Evolutionary conservation across 2,329 filamentous ascomycete genomes (phyloP).

Genomic region (Monosporascus cannonballus): DNA sequence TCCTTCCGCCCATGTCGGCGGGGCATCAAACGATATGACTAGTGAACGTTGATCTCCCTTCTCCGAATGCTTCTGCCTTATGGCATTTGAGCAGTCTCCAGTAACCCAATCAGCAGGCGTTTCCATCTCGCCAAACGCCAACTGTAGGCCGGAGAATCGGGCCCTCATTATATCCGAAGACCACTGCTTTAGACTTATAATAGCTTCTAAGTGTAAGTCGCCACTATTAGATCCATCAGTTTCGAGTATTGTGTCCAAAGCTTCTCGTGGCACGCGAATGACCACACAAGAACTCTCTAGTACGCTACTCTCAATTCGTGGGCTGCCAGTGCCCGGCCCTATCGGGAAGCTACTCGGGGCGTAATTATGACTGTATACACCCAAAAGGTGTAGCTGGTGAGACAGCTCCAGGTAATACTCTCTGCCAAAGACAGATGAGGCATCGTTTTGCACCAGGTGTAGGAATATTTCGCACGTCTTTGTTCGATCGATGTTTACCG

Average conservation of each 20-base stretch:
- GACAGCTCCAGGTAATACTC: conserved; percentile 30
- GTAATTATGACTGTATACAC: conserved; percentile 13
- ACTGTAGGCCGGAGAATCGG: conserved; percentile 32
- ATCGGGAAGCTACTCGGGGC: neutral
- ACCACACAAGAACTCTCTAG: conserved; percentile 23
- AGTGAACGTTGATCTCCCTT: conserved; percentile 24
- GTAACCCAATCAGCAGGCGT: conserved; percentile 15
- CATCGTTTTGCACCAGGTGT: neutral
- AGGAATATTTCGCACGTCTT: neutral
- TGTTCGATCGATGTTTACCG: conserved; percentile 11
- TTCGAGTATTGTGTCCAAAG: conserved; percentile 6
- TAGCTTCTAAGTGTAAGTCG: neutral
- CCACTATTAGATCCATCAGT: neutral
- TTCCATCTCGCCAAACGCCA: conserved; percentile 33
- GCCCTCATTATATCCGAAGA: neutral
- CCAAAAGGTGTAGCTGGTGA: conserved; percentile 30
- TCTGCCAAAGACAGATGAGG: conserved; percentile 8
- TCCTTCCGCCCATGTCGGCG: conserved; percentile 27
- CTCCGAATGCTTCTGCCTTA: conserved; percentile 35
- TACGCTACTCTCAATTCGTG: conserved; percentile 23
- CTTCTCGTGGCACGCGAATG: conserved; percentile 11
- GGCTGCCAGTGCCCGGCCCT: no score
- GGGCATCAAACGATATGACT: conserved; percentile 35
- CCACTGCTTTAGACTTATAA: neutral
- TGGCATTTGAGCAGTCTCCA: conserved; percentile 25